Base-by-base conservation (phyloP, 805 yeast species). In the Candida tibetensis region DNA sequence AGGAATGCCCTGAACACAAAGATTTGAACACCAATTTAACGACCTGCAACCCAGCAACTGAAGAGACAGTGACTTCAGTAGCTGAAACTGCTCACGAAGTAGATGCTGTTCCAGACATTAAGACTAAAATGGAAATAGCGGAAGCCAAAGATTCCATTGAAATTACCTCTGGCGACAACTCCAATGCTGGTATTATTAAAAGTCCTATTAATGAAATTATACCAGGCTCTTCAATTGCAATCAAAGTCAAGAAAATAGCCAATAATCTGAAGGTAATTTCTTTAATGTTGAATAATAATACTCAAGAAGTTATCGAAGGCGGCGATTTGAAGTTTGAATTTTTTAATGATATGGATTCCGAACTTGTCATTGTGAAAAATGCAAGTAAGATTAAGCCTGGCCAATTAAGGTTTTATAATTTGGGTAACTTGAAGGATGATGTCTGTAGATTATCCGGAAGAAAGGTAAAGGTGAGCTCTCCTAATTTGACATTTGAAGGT, bases 261-360 rank as follows among this genome's bases (percentile, higher is more conserved):
- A 43, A 41, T 17, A 42, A 51, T 18, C 46, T 57, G 3, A 47
- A 45, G 22, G 44, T 55, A 7, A 48, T 57, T 25, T 53, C 60
- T 2, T 34, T 62, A 26, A 47, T 45, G 34, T 51, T 62, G 43
- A 41, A 41, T 13, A 62, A 62, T 38, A 43, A 44, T 17, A 51
- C 64, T 4, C 25, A 37, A 4, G 45, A 39, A 28, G 22, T 32
- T 5, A 59, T 63, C 32, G 40, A 46, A 16, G 62, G 64, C 12
- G 64, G 66, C 2, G 53, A 52, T 22, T 49, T 62, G 19, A 51
- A 42, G 10, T 61, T 63, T 41, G 62, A 54, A 36, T 60, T 62
- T 40, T 42, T 28, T 30, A 47, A 52, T 40, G 45, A 38, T 7
- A 26, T 17, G 3, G 15, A 29, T 6, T 36, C 29, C 13, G 56